Base-by-base conservation (phyloP, 1,284 basidiomycete species). In the Austropuccinia psidii region DNA sequence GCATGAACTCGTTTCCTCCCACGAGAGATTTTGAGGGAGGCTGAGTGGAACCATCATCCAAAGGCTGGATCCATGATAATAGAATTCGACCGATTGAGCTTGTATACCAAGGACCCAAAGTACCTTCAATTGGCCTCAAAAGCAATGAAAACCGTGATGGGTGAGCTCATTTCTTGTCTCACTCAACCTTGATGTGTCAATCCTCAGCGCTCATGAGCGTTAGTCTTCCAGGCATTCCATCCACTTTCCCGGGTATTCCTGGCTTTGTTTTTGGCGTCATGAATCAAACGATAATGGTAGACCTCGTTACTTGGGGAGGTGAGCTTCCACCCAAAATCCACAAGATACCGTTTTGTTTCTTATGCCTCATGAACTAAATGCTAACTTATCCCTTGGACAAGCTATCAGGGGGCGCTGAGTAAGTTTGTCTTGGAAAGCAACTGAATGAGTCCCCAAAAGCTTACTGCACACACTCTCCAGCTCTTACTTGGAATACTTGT, bases 401-500 rank as follows among this genome's bases (percentile, higher is more conserved):
- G 24, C 9, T 41, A 43, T 35, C 35, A 72, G 69, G 43, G 39
- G 58, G 69, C 21, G 49, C 58, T 5, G 69, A 72, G 69, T 72
- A 41, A 4, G 69, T 72, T 0, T 19, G 35, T n/a, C 37, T 31
- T 1, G 15, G 27, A 31, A n/a, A 24, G 19, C 21, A 31, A 55
- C 49, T 4, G 35, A 45, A 2, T 49, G 3, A 7, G 8, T 2
- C 37, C 5, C 21, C 24, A 35, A n/a, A n/a, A n/a, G n/a, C n/a
- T n/a, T n/a, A n/a, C n/a, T n/a, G n/a, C n/a, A n/a, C n/a, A n/a
- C n/a, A n/a, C n/a, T n/a, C 21, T 43, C 19, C 41, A 73, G 70
- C 52, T 73, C 70, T 17, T 73, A 73, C 33, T 49, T 62, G 19
- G 70, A 73, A 57, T 73, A 73, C 43, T 49, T 73, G 11, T 49